Evolutionary conservation across 306 rosid species (phyloP).

Genomic region (Corylus avellana): DNA sequence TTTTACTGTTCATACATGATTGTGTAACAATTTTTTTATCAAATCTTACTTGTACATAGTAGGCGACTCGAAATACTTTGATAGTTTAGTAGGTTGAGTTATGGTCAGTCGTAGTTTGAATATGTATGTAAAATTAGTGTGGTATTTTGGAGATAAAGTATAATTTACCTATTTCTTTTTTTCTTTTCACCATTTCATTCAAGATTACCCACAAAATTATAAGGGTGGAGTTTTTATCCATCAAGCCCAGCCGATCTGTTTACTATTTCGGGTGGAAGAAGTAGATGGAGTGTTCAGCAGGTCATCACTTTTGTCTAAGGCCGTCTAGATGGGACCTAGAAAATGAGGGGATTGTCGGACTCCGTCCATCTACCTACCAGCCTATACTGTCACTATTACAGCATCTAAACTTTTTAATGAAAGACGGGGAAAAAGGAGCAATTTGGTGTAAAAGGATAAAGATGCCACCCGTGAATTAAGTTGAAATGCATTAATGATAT

Average conservation of each 20-base stretch:
- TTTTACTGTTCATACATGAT: no score
- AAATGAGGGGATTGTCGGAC: conserved; percentile 13
- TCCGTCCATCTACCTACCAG: conserved; percentile 37
- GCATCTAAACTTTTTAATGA: conserved; percentile 6
- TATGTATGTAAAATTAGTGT: no score
- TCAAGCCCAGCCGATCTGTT: not conserved
- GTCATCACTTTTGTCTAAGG: not conserved
- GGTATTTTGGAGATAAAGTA: no score
- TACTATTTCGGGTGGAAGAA: not conserved
- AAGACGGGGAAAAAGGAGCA: conserved; percentile 20
- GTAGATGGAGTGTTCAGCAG: not conserved
- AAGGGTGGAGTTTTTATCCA: no score
- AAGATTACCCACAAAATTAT: no score
- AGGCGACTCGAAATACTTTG: no score
- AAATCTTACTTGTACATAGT: no score
- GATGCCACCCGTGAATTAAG: conserved; percentile 56
- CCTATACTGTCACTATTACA: not conserved
- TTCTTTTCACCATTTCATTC: no score
- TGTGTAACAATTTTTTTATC: no score
- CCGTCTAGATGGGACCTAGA: not conserved
- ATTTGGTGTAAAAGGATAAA: conserved; percentile 36
- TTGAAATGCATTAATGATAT: conserved; percentile 26
- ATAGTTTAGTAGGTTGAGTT: no score
- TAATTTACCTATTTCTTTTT: no score
- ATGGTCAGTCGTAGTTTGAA: no score